Percentiles rank a stretch among this genome's conserved stretches.
Evolutionary conservation across 352 stramenopile species (phyloP).

Genomic region (Aphanomyces euteiches): DNA sequence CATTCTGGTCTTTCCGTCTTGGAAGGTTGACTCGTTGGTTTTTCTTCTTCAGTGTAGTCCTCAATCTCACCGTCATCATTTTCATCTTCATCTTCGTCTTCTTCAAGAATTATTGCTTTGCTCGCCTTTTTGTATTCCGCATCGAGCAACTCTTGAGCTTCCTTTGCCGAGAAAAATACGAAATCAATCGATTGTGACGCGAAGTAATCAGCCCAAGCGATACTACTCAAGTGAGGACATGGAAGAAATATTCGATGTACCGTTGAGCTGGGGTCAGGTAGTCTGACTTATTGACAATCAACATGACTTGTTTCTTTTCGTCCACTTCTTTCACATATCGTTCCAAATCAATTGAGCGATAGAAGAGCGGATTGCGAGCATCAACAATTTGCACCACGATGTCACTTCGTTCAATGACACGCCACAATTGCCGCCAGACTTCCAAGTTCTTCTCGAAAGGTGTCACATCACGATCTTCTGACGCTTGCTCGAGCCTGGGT

Average conservation of each 20-base stretch:
- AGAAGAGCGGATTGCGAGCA: constrained; percentile 98
- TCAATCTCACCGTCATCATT: constrained; percentile 37
- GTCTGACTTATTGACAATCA: constrained; percentile 99
- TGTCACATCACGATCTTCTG: constrained; percentile 88
- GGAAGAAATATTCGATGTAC: constrained; percentile 33
- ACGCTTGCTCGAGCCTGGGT: constrained; percentile 66
- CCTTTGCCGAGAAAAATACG: constrained; percentile 98
- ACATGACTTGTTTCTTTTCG: constrained; percentile 84
- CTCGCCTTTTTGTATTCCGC: constrained; percentile 65
- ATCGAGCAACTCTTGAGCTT: constrained; percentile 90
- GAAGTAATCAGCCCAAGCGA: constrained; percentile 95
- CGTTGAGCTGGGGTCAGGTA: constrained; percentile 93
- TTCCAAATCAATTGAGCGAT: constrained; percentile 94
- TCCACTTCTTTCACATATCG: constrained; percentile 93
- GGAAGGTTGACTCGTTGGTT: constrained; percentile 21
- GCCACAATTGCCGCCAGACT: constrained; percentile 99
- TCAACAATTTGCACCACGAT: constrained; percentile 99
- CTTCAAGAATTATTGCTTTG: constrained; percentile 21
- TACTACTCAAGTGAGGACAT: constrained; percentile 36
- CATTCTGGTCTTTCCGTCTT: constrained; percentile 39
- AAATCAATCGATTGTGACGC: constrained; percentile 84
- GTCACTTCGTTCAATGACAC: constrained; percentile 97
- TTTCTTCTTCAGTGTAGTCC: constrained; percentile 31
- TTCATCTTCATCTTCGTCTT: constrained; percentile 34
- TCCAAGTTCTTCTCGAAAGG: constrained; percentile 99